Evolutionary conservation across 768 basidiomycete genomes (phyloP).

Genomic region (Kwoniella newhampshirensis): DNA sequence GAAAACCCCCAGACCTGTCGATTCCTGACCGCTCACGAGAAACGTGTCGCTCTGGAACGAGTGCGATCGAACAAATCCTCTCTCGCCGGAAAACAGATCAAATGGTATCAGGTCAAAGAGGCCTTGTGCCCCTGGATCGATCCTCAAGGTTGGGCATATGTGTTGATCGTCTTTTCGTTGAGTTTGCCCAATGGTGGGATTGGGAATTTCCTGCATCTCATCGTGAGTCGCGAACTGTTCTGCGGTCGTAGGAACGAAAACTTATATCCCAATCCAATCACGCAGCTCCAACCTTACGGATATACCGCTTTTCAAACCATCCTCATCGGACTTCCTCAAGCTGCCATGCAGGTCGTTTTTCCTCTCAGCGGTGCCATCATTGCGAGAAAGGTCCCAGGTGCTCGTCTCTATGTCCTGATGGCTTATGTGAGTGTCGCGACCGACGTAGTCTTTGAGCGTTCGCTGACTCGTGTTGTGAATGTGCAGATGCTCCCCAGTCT

Average conservation of each 20-base stretch:
- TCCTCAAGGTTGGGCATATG: constrained; percentile 34
- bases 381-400: constrained; percentile 25
- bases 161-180: constrained; percentile 29
- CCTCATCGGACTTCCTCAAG: constrained; percentile 38
- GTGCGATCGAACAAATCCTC: constrained; percentile 35
- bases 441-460: not conserved
- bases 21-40: constrained; percentile 30
- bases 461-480: not conserved
- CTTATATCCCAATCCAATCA: no score
- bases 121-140: constrained; percentile 34
- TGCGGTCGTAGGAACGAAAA: no score
- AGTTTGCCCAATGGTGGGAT: constrained; percentile 37
- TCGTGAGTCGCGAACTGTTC: constrained; percentile 11
- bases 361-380: constrained; percentile 33
- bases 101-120: constrained; percentile 36
- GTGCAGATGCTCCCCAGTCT: constrained; percentile 29
- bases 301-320: constrained; percentile 39
- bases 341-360: constrained; percentile 39
- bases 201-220: constrained; percentile 39
- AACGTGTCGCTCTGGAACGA: constrained; percentile 30
- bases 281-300: constrained; percentile 37
- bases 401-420: constrained; percentile 29
- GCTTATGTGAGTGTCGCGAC: constrained; percentile 12
- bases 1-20: constrained; percentile 32
- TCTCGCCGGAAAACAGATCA: constrained; percentile 24